Conservation (phyloP, 345 rosid genomes). For the Linum lewisii region DNA sequence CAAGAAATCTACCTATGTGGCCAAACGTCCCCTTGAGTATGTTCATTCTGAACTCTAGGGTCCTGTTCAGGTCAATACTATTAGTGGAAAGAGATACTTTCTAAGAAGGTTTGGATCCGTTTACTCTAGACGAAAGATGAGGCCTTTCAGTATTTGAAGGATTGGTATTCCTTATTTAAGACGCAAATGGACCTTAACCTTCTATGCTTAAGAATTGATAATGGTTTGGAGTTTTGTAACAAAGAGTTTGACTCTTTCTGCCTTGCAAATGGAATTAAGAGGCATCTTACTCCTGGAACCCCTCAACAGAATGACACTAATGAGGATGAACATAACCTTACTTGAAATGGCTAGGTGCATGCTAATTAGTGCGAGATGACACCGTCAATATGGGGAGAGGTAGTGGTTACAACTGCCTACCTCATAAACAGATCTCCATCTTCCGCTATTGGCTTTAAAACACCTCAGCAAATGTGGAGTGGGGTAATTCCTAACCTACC, state of each 20-base stretch:
- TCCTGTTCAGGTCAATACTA: background rate
- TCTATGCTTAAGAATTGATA: background rate
- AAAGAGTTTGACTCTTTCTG: background rate
- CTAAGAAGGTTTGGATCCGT: slow-evolving; percentile 3
- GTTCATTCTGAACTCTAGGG: background rate
- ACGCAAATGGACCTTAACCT: background rate
- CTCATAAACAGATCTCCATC: no score
- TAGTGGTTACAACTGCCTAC: no score
- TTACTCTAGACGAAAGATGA: background rate
- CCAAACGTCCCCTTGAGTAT: background rate
- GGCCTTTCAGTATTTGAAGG: background rate
- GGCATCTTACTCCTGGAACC: background rate
- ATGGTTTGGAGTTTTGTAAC: background rate
- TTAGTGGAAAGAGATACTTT: slow-evolving; percentile 1
- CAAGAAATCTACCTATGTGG: no score
- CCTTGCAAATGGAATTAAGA: background rate
- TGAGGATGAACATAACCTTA: background rate
- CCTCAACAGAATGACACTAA: slow-evolving; percentile 3
- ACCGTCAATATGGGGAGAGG: no score
- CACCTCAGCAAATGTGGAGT: no score
- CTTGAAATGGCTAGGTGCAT: no score
- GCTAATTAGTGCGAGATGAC: no score
- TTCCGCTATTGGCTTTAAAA: no score
- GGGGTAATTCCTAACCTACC: no score
- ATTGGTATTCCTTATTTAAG: slow-evolving; percentile 1